Percentiles rank a stretch among this genome's conserved stretches.
These are phyloP conservation scores for Metschnikowia proteae DNA, from an alignment of 805 yeast genomes.

Conservation along the genomic window DNA sequence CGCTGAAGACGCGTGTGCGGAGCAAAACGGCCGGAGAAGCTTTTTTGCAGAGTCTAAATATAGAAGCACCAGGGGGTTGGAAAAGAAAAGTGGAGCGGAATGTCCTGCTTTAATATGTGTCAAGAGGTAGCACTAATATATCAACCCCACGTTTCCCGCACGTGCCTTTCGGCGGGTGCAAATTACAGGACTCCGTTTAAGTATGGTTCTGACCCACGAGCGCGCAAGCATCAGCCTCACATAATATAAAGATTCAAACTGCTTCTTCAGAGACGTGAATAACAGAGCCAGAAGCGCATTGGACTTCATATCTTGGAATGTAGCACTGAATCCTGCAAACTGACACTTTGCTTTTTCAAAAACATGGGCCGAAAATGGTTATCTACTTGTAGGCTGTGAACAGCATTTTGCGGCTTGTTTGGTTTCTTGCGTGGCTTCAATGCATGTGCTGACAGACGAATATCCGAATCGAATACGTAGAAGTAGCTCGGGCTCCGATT, in stretches of 20 bases:
- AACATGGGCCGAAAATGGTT: too few species aligned
- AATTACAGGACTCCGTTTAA: not conserved
- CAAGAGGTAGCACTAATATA: not conserved
- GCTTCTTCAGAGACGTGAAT: too few species aligned
- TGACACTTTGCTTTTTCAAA: too few species aligned
- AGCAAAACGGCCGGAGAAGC: too few species aligned
- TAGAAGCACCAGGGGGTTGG: not conserved
- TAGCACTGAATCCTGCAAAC: too few species aligned
- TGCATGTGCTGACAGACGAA: not conserved
- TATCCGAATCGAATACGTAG: not conserved
- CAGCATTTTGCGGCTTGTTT: not conserved
- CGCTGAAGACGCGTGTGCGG: too few species aligned
- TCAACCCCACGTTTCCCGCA: conserved; percentile 1
- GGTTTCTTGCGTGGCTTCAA: not conserved
- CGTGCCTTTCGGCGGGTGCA: conserved; percentile 2
- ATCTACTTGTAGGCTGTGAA: not conserved
- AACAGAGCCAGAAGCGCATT: too few species aligned
- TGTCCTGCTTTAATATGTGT: not conserved
- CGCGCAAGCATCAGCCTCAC: not conserved
- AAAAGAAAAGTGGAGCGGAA: not conserved
- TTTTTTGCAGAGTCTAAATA: not conserved
- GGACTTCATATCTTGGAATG: too few species aligned
- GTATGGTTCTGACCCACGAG: not conserved
- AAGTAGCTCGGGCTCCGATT: too few species aligned
- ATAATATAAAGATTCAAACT: too few species aligned